Percentiles rank a stretch among this genome's conserved stretches.
Evolutionary conservation across 768 basidiomycete genomes (phyloP).

Genomic region (Boletus patriciae): DNA sequence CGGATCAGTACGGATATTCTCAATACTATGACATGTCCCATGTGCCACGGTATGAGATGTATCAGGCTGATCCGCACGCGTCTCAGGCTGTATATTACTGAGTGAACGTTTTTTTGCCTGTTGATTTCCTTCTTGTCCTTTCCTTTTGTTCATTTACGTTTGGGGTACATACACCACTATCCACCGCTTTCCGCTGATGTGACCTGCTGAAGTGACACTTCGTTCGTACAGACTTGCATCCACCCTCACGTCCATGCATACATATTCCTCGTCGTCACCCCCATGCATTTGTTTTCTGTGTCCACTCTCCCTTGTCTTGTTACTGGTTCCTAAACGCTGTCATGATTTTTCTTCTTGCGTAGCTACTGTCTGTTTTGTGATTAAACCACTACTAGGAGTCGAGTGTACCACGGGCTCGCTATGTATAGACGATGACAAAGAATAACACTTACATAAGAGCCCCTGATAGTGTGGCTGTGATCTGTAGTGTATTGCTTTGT

Average conservation of each 20-base stretch:
- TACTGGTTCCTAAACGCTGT: constrained; percentile 6
- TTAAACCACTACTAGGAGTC: not conserved
- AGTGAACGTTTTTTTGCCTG: constrained; percentile 19
- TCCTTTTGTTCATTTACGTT: constrained; percentile 21
- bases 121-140: not conserved
- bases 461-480: constrained; percentile 8
- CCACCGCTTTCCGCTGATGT: constrained; percentile 7
- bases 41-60: constrained; percentile 65
- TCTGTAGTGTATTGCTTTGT: constrained; percentile 17
- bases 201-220: constrained; percentile 22
- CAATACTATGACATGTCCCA: constrained; percentile 70
- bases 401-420: not conserved
- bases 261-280: constrained; percentile 16
- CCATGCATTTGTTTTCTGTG: constrained; percentile 22
- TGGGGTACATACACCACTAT: constrained; percentile 25
- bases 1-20: constrained; percentile 65
- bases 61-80: constrained; percentile 50
- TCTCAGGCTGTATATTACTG: constrained; percentile 65
- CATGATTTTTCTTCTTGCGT: constrained; percentile 10
- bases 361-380: constrained; percentile 21
- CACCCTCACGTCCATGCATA: constrained; percentile 24
- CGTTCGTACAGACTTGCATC: constrained; percentile 28
- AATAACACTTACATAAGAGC: not conserved
- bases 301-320: constrained; percentile 10
- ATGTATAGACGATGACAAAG: not conserved